Evolutionary conservation across 176 grass and related monocot genomes (phyloP).

Genomic region (Hsuehochloa calcarea): DNA sequence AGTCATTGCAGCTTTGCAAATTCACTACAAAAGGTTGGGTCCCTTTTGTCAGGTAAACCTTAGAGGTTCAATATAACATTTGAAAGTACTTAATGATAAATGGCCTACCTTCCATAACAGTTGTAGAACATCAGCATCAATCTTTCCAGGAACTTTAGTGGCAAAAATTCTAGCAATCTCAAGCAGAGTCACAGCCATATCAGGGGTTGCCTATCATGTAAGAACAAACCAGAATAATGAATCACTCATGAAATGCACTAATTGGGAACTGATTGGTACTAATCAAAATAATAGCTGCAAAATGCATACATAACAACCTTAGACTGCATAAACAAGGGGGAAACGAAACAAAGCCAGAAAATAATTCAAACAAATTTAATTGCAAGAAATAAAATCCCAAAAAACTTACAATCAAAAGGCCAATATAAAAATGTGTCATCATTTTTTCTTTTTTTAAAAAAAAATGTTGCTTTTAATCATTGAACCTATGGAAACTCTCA

Average conservation of each 20-base stretch:
- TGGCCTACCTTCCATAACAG: conserved; percentile 94
- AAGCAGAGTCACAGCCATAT: conserved; percentile 98
- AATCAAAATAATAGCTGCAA: conserved; percentile 20
- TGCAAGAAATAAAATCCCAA: background rate
- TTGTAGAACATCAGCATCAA: conserved; percentile 98
- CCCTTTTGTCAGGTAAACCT: conserved; percentile 1
- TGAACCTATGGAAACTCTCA: background rate
- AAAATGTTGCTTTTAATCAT: conserved; percentile 18
- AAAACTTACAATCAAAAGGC: background rate
- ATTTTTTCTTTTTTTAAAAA: background rate
- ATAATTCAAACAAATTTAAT: conserved; percentile 20
- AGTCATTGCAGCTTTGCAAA: background rate
- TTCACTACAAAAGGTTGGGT: background rate
- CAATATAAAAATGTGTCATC: background rate
- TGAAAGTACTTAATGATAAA: conserved; percentile 10
- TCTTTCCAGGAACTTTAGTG: conserved; percentile 99
- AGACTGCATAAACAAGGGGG: background rate
- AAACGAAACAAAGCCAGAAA: background rate
- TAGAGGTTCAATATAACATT: background rate
- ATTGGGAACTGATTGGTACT: background rate
- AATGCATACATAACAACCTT: background rate
- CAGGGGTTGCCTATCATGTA: conserved; percentile 83
- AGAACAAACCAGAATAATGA: conserved; percentile 38
- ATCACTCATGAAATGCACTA: conserved; percentile 21
- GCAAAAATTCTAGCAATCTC: conserved; percentile 99